These are phyloP conservation scores for Agaricus subrufescens DNA, from an alignment of 768 basidiomycete species.

Conservation along the genomic window DNA sequence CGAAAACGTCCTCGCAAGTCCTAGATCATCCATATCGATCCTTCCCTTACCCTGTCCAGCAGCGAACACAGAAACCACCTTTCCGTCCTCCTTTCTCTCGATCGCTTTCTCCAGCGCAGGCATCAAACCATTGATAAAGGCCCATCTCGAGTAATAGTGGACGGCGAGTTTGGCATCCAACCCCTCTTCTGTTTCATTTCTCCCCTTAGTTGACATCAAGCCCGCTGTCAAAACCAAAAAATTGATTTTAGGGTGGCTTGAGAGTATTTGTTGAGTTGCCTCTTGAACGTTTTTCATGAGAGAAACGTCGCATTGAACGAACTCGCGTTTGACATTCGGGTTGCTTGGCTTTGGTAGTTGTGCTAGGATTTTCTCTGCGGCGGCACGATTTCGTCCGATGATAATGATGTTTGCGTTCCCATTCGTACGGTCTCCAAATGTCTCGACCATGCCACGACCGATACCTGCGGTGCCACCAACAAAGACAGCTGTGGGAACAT, in stretches of 20 bases:
- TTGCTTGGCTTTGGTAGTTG: slow-evolving; percentile 27
- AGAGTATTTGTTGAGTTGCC: slow-evolving; percentile 24
- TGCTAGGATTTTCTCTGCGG: slow-evolving; percentile 37
- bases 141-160: slow-evolving; percentile 49
- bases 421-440: slow-evolving; percentile 36
- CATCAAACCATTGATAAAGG: slow-evolving; percentile 40
- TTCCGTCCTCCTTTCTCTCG: slow-evolving; percentile 42
- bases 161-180: slow-evolving; percentile 30
- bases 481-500: slow-evolving; percentile 28
- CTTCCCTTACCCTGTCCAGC: slow-evolving; percentile 21
- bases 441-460: slow-evolving; percentile 38
- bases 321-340: slow-evolving; percentile 25
- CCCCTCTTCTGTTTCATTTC: slow-evolving; percentile 27
- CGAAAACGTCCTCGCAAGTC: slow-evolving; percentile 37
- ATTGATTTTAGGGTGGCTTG: slow-evolving; percentile 41
- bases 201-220: slow-evolving; percentile 32
- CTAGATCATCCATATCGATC: slow-evolving; percentile 41
- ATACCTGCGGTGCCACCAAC: slow-evolving; percentile 39
- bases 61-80: slow-evolving; percentile 40
- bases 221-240: slow-evolving; percentile 45
- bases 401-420: slow-evolving; percentile 45
- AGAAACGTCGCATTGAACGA: slow-evolving; percentile 41
- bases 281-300: slow-evolving; percentile 39
- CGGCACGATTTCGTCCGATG: slow-evolving; percentile 42
- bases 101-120: slow-evolving; percentile 37